Conservation (phyloP, 2,329 filamentous ascomycete species). For the Amauroascus verrucosus region DNA sequence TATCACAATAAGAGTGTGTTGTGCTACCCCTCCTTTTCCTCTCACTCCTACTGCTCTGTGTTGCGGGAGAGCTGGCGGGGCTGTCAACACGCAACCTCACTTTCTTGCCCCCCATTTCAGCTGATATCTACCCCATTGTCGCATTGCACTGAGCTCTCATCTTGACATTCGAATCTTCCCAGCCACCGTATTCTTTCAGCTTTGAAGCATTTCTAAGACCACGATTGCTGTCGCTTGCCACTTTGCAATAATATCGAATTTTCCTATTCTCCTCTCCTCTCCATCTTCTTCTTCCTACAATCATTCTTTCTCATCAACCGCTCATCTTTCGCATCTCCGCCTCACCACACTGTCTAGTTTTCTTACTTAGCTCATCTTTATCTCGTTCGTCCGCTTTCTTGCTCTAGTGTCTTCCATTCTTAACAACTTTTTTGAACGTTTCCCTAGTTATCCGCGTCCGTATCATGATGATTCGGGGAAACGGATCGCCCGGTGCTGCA, state of each 20-base stretch:
- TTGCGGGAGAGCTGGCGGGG: constrained; percentile 1
- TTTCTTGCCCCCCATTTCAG: background rate
- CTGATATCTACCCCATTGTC: background rate
- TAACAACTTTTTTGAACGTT: constrained; percentile 15
- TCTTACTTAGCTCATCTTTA: constrained; percentile 11
- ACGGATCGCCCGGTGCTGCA: constrained; percentile 22
- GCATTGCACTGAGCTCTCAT: background rate
- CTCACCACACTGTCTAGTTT: background rate
- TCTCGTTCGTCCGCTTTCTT: constrained; percentile 3
- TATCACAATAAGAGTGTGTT: background rate
- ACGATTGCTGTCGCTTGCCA: background rate
- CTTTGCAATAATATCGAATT: background rate
- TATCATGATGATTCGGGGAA: constrained; percentile 20
- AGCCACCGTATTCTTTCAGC: background rate
- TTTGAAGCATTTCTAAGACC: too few relatives aligned
- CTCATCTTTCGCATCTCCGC: background rate
- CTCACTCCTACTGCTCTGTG: background rate
- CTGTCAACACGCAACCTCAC: background rate
- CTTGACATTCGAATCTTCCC: background rate
- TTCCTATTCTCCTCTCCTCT: background rate
- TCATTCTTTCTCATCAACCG: too few relatives aligned
- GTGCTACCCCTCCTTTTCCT: background rate
- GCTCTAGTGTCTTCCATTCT: constrained; percentile 15
- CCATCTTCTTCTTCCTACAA: background rate
- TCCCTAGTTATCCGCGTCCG: constrained; percentile 11